Conservation (phyloP, 2,329 filamentous ascomycete species). For the Capronia coronata region DNA sequence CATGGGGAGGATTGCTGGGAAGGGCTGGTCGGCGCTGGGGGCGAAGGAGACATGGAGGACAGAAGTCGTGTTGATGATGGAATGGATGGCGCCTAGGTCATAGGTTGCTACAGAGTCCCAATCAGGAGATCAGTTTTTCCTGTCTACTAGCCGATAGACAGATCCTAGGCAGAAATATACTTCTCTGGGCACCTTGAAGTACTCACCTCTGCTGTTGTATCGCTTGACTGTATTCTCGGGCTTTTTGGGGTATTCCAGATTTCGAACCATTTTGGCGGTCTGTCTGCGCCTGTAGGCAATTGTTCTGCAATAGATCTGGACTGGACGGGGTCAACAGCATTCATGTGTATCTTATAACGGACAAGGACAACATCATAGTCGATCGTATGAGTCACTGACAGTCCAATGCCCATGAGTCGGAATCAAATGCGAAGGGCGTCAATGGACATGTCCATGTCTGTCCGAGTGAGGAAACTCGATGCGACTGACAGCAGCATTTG, state of each 20-base stretch:
- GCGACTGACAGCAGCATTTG: slow-evolving; percentile 13
- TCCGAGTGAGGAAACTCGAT: slow-evolving; percentile 11
- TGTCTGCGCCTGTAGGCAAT: not conserved
- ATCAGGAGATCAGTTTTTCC: no score
- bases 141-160: no score
- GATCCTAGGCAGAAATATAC: no score
- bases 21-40: slow-evolving; percentile 54
- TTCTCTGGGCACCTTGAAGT: no score
- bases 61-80: slow-evolving; percentile 65
- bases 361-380: no score
- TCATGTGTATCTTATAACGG: not conserved
- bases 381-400: not conserved
- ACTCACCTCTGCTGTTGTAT: slow-evolving; percentile 60
- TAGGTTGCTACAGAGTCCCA: slow-evolving; percentile 54
- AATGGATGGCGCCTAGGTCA: slow-evolving; percentile 64
- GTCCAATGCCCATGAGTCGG: slow-evolving; percentile 4
- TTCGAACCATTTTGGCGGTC: slow-evolving; percentile 36
- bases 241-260: slow-evolving; percentile 55
- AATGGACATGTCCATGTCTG: slow-evolving; percentile 2
- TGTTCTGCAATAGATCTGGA: not conserved
- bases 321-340: not conserved
- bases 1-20: slow-evolving; percentile 75
- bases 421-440: slow-evolving; percentile 18
- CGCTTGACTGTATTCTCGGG: slow-evolving; percentile 61
- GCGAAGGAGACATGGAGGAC: slow-evolving; percentile 77